phyloP scores from a whole-genome alignment of 2,329 filamentous ascomycete genomes.

The Samsoniella hepiali region DNA sequence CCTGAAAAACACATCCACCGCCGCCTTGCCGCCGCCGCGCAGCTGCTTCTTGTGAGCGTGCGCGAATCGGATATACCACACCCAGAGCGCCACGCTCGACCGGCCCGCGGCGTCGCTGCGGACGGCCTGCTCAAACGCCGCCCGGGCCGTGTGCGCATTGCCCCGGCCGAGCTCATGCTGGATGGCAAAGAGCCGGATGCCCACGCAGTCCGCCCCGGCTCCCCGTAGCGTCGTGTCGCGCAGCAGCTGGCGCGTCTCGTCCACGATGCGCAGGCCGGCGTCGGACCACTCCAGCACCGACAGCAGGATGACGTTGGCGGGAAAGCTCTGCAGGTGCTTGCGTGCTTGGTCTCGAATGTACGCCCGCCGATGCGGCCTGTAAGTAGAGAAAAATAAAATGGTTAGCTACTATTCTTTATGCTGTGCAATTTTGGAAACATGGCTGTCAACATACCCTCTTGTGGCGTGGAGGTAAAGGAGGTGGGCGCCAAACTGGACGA shows the following conservation, averaged over 20 bases:
- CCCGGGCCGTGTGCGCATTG: slow-evolving; percentile 47
- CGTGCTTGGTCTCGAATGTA: slow-evolving; percentile 61
- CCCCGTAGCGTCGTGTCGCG: slow-evolving; percentile 45
- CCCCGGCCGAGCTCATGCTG: slow-evolving; percentile 48
- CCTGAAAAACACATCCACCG: slow-evolving; percentile 48
- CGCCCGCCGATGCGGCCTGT: slow-evolving; percentile 63
- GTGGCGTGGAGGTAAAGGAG: slow-evolving; percentile 66
- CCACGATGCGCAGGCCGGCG: slow-evolving; percentile 66
- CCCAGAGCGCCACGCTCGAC: slow-evolving; percentile 46
- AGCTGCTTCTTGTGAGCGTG: slow-evolving; percentile 36
- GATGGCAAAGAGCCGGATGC: slow-evolving; percentile 48
- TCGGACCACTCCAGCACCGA: slow-evolving; percentile 72
- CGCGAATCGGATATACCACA: slow-evolving; percentile 49
- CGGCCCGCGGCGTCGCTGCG: slow-evolving; percentile 35
- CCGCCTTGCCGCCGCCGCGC: slow-evolving; percentile 22
- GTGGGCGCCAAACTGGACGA: slow-evolving; percentile 65
- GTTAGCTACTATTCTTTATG: background rate
- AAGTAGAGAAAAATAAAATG: slow-evolving; percentile 27
- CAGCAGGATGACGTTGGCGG: slow-evolving; percentile 73
- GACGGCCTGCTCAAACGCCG: slow-evolving; percentile 53
- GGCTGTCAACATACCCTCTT: slow-evolving; percentile 44
- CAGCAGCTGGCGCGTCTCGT: slow-evolving; percentile 69
- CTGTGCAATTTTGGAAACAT: background rate
- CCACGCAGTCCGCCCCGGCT: slow-evolving; percentile 38
- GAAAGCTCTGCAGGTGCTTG: slow-evolving; percentile 62